Evolutionary conservation across 2,329 filamentous ascomycete genomes (phyloP).

Genomic region (Colletotrichum theobromicola): DNA sequence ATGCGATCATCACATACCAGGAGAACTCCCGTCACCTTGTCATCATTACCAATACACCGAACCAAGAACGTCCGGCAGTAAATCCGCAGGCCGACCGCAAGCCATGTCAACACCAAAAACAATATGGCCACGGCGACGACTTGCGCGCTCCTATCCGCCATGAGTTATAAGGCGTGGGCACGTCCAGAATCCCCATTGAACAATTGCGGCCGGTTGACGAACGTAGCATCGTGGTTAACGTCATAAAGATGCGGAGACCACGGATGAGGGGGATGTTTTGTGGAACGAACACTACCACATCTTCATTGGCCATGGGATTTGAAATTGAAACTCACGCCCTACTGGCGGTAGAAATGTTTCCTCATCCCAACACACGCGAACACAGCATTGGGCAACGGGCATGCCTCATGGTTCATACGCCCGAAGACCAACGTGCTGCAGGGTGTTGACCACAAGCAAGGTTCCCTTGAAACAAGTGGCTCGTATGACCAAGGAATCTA

Average conservation of each 20-base stretch:
- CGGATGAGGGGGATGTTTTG: background rate
- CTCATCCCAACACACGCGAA: background rate
- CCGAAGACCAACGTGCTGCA: background rate
- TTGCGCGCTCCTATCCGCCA: constrained; percentile 24
- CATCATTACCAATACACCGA: constrained; percentile 34
- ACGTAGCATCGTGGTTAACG: background rate
- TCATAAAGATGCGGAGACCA: background rate
- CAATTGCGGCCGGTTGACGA: background rate
- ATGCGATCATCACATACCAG: constrained; percentile 26
- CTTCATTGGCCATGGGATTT: no score
- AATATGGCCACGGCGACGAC: constrained; percentile 28
- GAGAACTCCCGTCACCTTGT: constrained; percentile 35
- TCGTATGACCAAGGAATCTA: background rate
- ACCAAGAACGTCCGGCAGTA: constrained; percentile 35
- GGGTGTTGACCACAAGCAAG: background rate
- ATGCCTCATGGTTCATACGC: background rate
- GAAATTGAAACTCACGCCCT: background rate
- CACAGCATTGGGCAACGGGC: background rate
- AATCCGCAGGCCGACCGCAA: constrained; percentile 32
- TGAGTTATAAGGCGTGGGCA: background rate
- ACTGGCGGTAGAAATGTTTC: background rate
- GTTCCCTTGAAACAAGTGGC: background rate
- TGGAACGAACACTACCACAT: no score
- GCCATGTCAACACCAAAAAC: constrained; percentile 37
- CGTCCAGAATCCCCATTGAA: background rate